Base-by-base conservation (phyloP, 768 basidiomycete genomes). In the Suillus luteus region DNA sequence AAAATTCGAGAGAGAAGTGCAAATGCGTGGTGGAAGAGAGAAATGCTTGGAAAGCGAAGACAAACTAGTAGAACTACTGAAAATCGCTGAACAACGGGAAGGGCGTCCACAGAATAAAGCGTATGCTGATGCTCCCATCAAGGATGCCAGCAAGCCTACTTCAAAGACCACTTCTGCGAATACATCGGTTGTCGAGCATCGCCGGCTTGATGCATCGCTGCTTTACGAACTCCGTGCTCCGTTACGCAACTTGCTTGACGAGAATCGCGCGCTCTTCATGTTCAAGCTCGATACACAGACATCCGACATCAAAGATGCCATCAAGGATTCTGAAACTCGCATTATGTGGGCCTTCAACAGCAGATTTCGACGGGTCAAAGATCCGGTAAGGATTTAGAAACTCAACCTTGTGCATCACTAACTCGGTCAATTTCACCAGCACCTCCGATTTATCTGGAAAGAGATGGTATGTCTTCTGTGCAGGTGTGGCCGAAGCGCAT, bases 391-490 rank as follows among this genome's bases (percentile, higher is more conserved):
- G 14, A 38, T 15, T 15, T 5, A 4, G 1, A 22, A 37, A 37
- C n/a, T 22, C 35, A 14, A 17, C 7, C 14, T 22, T 4, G 38
- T 22, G 37, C 22, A 17, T 24, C 3, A 22, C 8, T 38, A 5
- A 57, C 15, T 38, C 7, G 14, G 0, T 24, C 14, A 6, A n/a
- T 24, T 57, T 24, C 22, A 24, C n/a, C 65, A 85, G 84, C 82
- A 85, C 62, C 70, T 85, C n/a, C 79, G 77, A 60, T 72, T 68
- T 7, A 73, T 85, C 1, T 85, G 84, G 85, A 82, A 80, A 69
- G 81, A 83, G 24, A 84, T 84, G 83, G 84, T 84, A 37, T 3
- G 77, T 65, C 11, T 40, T 40, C 27, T 40, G 17, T n/a, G 60
- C 24, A 7, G 17, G 15, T 8, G 35, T 17, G 17, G 54, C 22